Evolutionary conservation across 2,329 filamentous ascomycete genomes (phyloP), one percentile per base, ranked within the genome.

Genomic region (Cordyceps farinosa): DNA sequence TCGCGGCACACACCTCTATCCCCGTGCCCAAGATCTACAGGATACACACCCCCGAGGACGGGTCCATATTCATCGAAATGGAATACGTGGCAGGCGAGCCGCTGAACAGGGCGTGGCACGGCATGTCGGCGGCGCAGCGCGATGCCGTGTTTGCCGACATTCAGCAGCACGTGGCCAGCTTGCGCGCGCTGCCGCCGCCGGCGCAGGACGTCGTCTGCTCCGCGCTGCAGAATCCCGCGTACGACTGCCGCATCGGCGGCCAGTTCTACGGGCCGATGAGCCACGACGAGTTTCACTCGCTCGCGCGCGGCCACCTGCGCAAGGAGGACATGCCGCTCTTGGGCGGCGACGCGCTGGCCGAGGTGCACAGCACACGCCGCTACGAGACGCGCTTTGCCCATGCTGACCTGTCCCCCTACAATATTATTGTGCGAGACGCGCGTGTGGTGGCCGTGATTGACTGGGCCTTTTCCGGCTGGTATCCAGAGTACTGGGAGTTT

Each of bases 381-480:
- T 73, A 73, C 58, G 56, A 52, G 29, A 71, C 66, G 22, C 56
- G 51, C 32, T 72, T 73, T 42, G 67, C 71, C 3, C 70, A 75
- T 53, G 70, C 65, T 15, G 70, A 74, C 32, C 60, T 73, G 5
- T 63, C 56, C 1, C 66, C 68, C 22, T 65, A 68, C 42, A 73
- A 74, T 52, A 71, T 73, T 27, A 70, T 74, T 3, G 68, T 74
- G 5, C 65, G 63, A 5, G 34, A 61, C 8, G 69, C 69, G 10
- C 70, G 66, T 22, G 64, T 74, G 6, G 67, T 64, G 51, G 70
- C 69, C 4, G 69, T 73, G n/a, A 67, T 75, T 47, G 72, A 74
- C 56, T 74, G 71, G 70, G 72, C 44, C 5, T 71, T 71, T 66
- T 64, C 76, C 3, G 76, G 76, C 61, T 75, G 72, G 70, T 74